Evolutionary conservation across 2,329 filamentous ascomycete species (phyloP), one percentile per base, ranked within the genome.

Genomic region (Incumbomyces delicatus): DNA sequence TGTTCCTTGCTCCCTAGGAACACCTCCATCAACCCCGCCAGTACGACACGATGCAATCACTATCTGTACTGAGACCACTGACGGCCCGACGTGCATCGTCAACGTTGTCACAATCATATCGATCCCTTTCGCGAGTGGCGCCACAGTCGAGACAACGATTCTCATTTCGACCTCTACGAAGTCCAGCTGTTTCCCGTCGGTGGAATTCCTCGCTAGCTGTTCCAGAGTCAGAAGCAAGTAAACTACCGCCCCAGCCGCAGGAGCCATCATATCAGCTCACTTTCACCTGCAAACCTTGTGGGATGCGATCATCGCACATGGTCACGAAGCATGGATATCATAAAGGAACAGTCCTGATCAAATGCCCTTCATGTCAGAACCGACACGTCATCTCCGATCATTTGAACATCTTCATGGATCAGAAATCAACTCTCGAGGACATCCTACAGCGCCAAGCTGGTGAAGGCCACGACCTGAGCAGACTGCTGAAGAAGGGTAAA

Each of bases 251-350:
- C 46, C 57, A 16, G 30, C 35, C 43, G 27, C 44, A 50, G 33
- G 44, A 18, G 50, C 63, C 48, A 58, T 79, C 85, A 48, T 98
- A 96, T 68, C 76, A 87, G 57, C 75, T 98, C 54, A 85, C 81
- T 41, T 95, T 98, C 64, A 98, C 92, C 56, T 98, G 92, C 75
- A 81, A 85, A 49, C 87, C 86, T 29, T 98, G 92, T 68, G 72
- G 75, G 38, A 70, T 77, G 31, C 83, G 89, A 48, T 94, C 87
- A n/a, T 76, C 80, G 11, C 94, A 98, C 68, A 77, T 77, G 42
- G 74, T 98, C 58, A 87, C 87, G 27, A 95, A 96, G 66, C 92
- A 96, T 62, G 92, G 87, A 29, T 98, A 98, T 63, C 89, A 96
- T 66, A 75, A 82, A 53, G 92, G 92, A 31, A 90, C 87, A 1